Evolutionary conservation across 2,329 filamentous ascomycete genomes (phyloP), one percentile per base, ranked within the genome.

Genomic region (Fusarium siculi): DNA sequence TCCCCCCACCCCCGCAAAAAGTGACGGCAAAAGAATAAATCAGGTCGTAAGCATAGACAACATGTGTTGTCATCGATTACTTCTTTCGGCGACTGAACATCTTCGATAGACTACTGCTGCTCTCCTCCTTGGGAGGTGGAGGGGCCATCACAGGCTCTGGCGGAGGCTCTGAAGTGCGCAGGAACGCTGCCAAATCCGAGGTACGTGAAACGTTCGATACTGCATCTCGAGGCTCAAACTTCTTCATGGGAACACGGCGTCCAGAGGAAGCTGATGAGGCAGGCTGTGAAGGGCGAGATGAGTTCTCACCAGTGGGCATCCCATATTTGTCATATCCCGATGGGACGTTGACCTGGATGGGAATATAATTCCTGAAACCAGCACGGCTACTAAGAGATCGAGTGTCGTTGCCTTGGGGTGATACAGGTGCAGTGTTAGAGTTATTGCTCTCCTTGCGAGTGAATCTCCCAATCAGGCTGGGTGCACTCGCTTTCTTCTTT

Each of bases 121-220:
- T 81, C 54, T 85, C 84, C 36, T 80, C 81, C 23, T 79, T 79
- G 3, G 77, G 57, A 14, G 80, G 78, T 78, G 65, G 11, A 77
- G 65, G 9, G 74, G 75, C 19, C 75, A 63, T 70, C 14, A 77
- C 65, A 32, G 79, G 72, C 30, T 81, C 76, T 19, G 86, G 85
- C 4, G 91, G 90, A 7, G 93, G 92, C 39, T 87, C 91, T 19
- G 92, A 93, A 76, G 90, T 90, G 59, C 87, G 89, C 37, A 96
- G 82, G 79, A 96, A 96, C 57, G 90, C 89, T 2, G 93, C 93
- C 49, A 96, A 82, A 56, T 94, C 93, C 23, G 88, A 87, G 5
- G 92, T 94, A 50, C 83, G 81, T n/a, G 82, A 93, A 47, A 80
- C 80, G n/a, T 81, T 82, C 11, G 80, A 80, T 40, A 83, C 81